These are phyloP conservation scores for Fusarium irregulare DNA, from an alignment of 2,329 filamentous ascomycete genomes.

Conservation along the genomic window DNA sequence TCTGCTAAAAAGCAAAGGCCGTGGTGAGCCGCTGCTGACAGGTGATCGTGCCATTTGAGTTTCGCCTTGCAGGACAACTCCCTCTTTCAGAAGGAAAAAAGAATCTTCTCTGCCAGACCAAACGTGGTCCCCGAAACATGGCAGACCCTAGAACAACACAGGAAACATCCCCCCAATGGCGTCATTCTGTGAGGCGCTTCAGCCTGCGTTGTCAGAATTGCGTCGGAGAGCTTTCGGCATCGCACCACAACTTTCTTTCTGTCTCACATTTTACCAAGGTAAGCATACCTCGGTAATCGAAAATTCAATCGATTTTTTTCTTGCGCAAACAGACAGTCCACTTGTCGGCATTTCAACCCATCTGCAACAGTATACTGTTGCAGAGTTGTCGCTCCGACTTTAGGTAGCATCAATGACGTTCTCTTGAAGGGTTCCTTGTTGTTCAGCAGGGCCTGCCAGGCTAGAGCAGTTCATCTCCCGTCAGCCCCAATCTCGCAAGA, in stretches of 20 bases:
- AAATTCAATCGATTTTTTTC: not conserved
- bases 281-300: slow-evolving; percentile 15
- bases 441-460: slow-evolving; percentile 10
- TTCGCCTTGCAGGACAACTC: slow-evolving; percentile 30
- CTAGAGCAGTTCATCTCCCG: slow-evolving; percentile 24
- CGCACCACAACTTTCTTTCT: not conserved
- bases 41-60: slow-evolving; percentile 26
- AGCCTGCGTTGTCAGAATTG: slow-evolving; percentile 1
- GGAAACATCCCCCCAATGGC: slow-evolving; percentile 14
- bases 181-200: slow-evolving; percentile 22
- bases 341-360: slow-evolving; percentile 7
- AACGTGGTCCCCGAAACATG: slow-evolving; percentile 15
- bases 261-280: not conserved
- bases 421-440: slow-evolving; percentile 13
- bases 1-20: slow-evolving; percentile 1
- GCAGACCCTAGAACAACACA: not conserved
- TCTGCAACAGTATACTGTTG: slow-evolving; percentile 1
- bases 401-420: slow-evolving; percentile 31
- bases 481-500: slow-evolving; percentile 13
- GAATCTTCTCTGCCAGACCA: slow-evolving; percentile 29
- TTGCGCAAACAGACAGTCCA: not conserved
- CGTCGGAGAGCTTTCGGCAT: slow-evolving; percentile 1
- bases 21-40: slow-evolving; percentile 22
- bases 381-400: slow-evolving; percentile 1
- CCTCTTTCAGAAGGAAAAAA: slow-evolving; percentile 35